These are phyloP conservation scores for Boletus sp. DNA, from an alignment of 768 basidiomycete species.

Conservation along the genomic window DNA sequence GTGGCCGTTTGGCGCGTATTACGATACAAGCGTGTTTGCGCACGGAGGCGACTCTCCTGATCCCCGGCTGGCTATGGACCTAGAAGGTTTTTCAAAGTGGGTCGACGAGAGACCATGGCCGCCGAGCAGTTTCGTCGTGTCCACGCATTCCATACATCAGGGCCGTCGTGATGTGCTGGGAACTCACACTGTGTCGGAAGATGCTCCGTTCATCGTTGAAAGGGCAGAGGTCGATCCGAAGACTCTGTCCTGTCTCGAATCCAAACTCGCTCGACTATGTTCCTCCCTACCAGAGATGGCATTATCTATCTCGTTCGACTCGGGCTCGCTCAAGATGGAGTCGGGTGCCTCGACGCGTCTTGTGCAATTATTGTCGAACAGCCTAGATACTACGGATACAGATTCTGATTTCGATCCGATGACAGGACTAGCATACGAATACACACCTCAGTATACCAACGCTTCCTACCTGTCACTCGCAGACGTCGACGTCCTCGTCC, in stretches of 20 bases:
- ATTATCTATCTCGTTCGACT: constrained; percentile 12
- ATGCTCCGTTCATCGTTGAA: constrained; percentile 1
- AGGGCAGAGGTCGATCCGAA: constrained; percentile 10
- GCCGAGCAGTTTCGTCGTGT: constrained; percentile 39
- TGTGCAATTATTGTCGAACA: constrained; percentile 15
- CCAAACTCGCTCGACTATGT: constrained; percentile 15
- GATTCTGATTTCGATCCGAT: constrained; percentile 3
- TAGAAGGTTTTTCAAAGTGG: constrained; percentile 42
- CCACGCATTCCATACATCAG: constrained; percentile 27
- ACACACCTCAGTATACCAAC: constrained; percentile 13
- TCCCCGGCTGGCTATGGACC: constrained; percentile 28
- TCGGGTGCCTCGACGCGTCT: constrained; percentile 16
- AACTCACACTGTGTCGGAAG: neutral
- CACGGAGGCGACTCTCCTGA: neutral
- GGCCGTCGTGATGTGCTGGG: neutral
- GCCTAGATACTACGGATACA: neutral
- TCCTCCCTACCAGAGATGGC: constrained; percentile 3
- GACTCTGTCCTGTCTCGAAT: constrained; percentile 20
- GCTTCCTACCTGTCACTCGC: constrained; percentile 20
- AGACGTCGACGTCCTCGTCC: constrained; percentile 43
- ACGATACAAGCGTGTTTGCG: constrained; percentile 34
- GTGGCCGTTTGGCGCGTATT: constrained; percentile 51
- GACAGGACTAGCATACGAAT: constrained; percentile 13
- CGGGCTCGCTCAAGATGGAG: neutral
- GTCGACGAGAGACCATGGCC: constrained; percentile 23